Conservation (phyloP, 768 basidiomycete genomes). For the Phlebiopsis gigantea region DNA sequence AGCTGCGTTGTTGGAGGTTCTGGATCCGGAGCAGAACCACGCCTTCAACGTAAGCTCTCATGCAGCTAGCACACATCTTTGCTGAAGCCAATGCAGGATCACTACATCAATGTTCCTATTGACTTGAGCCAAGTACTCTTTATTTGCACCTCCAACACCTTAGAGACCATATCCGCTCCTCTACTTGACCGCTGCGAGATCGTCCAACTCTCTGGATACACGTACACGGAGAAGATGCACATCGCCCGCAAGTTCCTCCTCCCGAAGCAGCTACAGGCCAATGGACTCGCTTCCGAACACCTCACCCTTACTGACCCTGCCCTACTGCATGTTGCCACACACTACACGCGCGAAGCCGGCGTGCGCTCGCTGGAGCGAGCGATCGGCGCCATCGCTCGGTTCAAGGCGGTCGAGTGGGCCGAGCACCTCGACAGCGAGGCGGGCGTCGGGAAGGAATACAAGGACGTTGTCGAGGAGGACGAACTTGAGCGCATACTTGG, state of each 20-base stretch:
- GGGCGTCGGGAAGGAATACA: slow-evolving; percentile 38
- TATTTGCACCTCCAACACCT: slow-evolving; percentile 87
- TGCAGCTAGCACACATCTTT: neutral
- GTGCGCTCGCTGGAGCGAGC: slow-evolving; percentile 88
- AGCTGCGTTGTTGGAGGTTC: slow-evolving; percentile 85
- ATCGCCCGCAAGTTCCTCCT: slow-evolving; percentile 85
- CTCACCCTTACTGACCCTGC: slow-evolving; percentile 66
- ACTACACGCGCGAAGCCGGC: slow-evolving; percentile 88
- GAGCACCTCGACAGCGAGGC: slow-evolving; percentile 41
- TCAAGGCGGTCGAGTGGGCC: slow-evolving; percentile 90
- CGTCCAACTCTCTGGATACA: slow-evolving; percentile 81
- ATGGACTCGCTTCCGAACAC: slow-evolving; percentile 60
- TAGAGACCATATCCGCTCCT: slow-evolving; percentile 86
- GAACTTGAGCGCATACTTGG: slow-evolving; percentile 87
- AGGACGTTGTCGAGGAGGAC: slow-evolving; percentile 51
- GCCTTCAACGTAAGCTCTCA: slow-evolving; percentile 57
- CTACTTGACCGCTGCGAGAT: slow-evolving; percentile 88
- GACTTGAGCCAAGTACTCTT: slow-evolving; percentile 87
- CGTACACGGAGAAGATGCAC: slow-evolving; percentile 86
- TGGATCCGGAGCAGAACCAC: slow-evolving; percentile 93
- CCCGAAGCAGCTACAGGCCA: slow-evolving; percentile 80
- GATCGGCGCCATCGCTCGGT: slow-evolving; percentile 83
- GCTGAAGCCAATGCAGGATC: slow-evolving; percentile 49
- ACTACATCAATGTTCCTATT: slow-evolving; percentile 86
- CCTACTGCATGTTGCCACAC: slow-evolving; percentile 64